Base-by-base conservation (phyloP, 2,329 filamentous ascomycete species). In the Bipolaris gigantea region DNA sequence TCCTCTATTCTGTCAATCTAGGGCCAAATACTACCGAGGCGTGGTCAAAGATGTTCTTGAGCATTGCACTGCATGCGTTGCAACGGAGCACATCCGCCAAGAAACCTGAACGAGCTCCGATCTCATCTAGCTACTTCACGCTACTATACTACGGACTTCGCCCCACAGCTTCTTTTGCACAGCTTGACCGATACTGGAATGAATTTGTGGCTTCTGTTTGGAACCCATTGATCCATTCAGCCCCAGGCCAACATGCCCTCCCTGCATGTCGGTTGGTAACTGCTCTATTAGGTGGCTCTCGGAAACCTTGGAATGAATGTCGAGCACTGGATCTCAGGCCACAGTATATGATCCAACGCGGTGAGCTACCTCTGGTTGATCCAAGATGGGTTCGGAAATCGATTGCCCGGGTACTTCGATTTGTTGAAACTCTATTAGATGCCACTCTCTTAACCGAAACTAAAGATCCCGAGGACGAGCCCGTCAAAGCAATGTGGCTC, bases 351-450 rank as follows among this genome's bases (percentile, higher is more conserved):
- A 54, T 71, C 9, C 68, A 68, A 47, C 81, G 87, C 0, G 84
- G 87, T n/a, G 91, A 97, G 55, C 79, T 99, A n/a, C 89, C 92
- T 5, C 79, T 87, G 6, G 78, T 97, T 6, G 92, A 97, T 66
- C 81, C 89, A 4, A 91, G 89, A 77, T 99, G 94, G 94, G 80
- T 95, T 11, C 85, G 93, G 48, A 87, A 84, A 54, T 90, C 90
- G 57, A 78, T 88, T 4, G 70, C 77, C 1, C 81, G 80, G 39
- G 81, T 97, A 4, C 83, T 96, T n/a, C 76, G 74, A 11, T 78
- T 85, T 5, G 76, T 87, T 16, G 81, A 85, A 62, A 75, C 75
- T 2, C 73, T 85, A 7, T 71, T 87, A 25, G 77, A 77, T 45
- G 73, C 74, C 9, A 79, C 78, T 2, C 73, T 81, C 15, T 84